These are phyloP conservation scores for Acacia melanoxylon DNA, from an alignment of 306 rosid genomes.

Conservation along the genomic window DNA sequence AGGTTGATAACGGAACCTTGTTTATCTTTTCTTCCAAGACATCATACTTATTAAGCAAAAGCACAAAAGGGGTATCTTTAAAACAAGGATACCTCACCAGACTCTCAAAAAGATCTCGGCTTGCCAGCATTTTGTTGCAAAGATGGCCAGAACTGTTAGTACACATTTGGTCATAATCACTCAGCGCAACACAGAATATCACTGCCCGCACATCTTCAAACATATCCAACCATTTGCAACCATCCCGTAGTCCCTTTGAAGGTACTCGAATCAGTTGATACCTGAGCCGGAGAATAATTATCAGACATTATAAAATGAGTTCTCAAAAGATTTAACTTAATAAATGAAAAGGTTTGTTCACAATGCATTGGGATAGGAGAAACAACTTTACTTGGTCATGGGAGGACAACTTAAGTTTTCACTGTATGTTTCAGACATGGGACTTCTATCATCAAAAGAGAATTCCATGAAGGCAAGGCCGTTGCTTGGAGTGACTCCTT, in stretches of 20 bases:
- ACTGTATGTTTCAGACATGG: constrained; percentile 74
- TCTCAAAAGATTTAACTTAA: constrained; percentile 26
- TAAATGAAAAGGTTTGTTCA: constrained; percentile 7
- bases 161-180: constrained; percentile 82
- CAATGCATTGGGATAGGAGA: constrained; percentile 14
- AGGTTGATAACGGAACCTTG: constrained; percentile 62
- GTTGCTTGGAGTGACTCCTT: constrained; percentile 90
- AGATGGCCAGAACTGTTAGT: constrained; percentile 43
- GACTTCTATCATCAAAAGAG: constrained; percentile 83
- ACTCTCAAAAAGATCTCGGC: constrained; percentile 78
- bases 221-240: constrained; percentile 93
- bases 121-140: constrained; percentile 68
- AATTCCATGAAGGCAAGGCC: constrained; percentile 84
- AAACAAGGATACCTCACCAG: constrained; percentile 79
- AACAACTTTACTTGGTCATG: constrained; percentile 61
- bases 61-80: constrained; percentile 69
- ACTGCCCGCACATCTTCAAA: constrained; percentile 83
- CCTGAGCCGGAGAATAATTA: constrained; percentile 45
- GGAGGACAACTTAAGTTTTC: constrained; percentile 65
- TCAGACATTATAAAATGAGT: constrained; percentile 19
- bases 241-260: constrained; percentile 76
- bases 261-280: constrained; percentile 77
- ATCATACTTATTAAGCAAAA: constrained; percentile 76
- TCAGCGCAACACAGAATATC: constrained; percentile 77
- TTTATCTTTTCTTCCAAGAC: constrained; percentile 75